phyloP scores from a whole-genome alignment of 2,329 filamentous ascomycete species.

The Verticillium isaacii region DNA sequence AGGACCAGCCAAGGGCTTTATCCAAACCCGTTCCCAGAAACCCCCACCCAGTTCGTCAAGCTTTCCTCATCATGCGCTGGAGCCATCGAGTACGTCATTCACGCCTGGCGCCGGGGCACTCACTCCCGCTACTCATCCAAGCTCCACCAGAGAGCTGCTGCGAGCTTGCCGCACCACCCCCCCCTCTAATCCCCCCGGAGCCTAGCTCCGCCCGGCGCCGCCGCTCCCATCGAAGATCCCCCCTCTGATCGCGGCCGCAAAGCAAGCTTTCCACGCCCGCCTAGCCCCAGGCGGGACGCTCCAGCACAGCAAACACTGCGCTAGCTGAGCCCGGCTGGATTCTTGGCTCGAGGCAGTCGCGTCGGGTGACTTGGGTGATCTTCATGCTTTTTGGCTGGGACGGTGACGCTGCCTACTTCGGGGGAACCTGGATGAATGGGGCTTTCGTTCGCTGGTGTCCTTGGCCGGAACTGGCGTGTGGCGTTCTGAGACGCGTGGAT shows the following conservation, averaged over 20 bases:
- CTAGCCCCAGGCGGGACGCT: background rate
- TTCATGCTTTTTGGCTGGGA: background rate
- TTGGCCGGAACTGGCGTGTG: too few relatives aligned
- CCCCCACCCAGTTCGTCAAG: background rate
- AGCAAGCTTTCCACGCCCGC: background rate
- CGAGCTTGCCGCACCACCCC: background rate
- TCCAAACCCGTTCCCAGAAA: background rate
- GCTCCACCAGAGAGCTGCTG: too few relatives aligned
- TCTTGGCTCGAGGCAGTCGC: too few relatives aligned
- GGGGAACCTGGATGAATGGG: background rate
- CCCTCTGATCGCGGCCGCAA: background rate
- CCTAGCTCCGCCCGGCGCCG: constrained; percentile 2
- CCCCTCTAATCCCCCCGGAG: background rate
- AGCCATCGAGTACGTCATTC: constrained; percentile 1
- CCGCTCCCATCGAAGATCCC: background rate
- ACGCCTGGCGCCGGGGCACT: background rate
- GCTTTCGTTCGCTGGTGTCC: too few relatives aligned
- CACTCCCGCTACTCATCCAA: background rate
- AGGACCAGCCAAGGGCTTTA: background rate
- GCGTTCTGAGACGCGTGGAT: too few relatives aligned
- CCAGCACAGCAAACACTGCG: too few relatives aligned
- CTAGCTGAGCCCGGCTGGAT: too few relatives aligned
- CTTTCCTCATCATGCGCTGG: background rate
- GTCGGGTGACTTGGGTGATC: background rate
- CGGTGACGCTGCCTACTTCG: background rate